Evolutionary conservation across 2,329 filamentous ascomycete genomes (phyloP), one percentile per base, ranked within the genome.

Genomic region (Apiospora marii): DNA sequence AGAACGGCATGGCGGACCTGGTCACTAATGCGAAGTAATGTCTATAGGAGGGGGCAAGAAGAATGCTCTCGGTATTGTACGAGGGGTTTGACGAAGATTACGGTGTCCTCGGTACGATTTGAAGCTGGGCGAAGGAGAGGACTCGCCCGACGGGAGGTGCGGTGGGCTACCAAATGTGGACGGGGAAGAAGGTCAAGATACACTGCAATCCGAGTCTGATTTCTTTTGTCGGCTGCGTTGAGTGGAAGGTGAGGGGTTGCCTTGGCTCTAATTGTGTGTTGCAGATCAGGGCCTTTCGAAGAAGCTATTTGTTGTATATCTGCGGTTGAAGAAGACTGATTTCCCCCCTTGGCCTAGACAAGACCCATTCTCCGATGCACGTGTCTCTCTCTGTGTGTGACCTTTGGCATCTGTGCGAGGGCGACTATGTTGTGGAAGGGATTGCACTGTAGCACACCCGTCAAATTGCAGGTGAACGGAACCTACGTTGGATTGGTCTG

Each of bases 1-100:
- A 72, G 73, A 74, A 74, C 74, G 75, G 75, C 76, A 76, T 75
- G 77, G 72, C 77, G 72, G 76, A 79, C 80, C 77, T 81, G 80
- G 80, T 80, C 75, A 77, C 78, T 81, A 80, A 80, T 80, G 79
- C 81, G 75, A 78, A 81, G 79, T 79, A 77, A 64, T 64, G 58
- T 64, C 58, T 64, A 64, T 64, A 64, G 58, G 22, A 64, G 58
- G 24, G 34, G 58, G 58, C 34, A 12, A 34, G 58, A 34, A n/a
- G 58, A n/a, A 22, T 34, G 34, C 58, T 22, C 58, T 64, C 34
- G 22, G 19, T 64, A 64, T 41, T n/a, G 37, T 58, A 43, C 34
- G 14, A 12, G 69, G 71, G 53, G 71, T 51, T 64, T 67, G 70
- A 67, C 10, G 53, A 41, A 7, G 30, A 34, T 49, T n/a, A 41